These are phyloP conservation scores for Geranium incanum DNA, from an alignment of 441 rosid species.

Conservation along the genomic window DNA sequence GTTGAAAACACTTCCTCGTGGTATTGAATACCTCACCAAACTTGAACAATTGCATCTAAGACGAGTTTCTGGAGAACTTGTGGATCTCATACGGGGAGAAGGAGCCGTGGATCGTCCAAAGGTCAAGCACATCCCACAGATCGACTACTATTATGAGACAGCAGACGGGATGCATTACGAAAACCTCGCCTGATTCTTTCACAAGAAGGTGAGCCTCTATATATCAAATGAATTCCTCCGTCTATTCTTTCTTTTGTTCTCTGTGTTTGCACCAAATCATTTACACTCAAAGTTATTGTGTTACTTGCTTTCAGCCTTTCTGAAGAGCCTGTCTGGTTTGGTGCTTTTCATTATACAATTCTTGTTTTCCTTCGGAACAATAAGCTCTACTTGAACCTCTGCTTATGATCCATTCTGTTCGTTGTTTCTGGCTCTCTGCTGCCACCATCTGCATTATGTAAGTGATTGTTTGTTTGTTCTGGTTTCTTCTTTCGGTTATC, in stretches of 20 bases:
- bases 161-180: neutral
- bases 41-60: neutral
- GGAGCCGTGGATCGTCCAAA: neutral
- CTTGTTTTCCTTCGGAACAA: neutral
- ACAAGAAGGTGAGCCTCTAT: no score
- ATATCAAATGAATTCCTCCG: no score
- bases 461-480: no score
- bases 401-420: no score
- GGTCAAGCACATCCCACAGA: neutral
- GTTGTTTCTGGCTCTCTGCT: no score
- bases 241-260: no score
- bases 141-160: neutral
- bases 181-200: neutral
- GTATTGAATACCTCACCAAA: neutral
- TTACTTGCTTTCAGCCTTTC: neutral
- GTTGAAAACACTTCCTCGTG: neutral
- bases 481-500: no score
- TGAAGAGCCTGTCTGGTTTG: neutral
- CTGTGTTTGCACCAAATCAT: no score
- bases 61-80: neutral
- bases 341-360: neutral
- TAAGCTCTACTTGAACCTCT: neutral
- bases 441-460: no score
- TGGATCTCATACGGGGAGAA: neutral
- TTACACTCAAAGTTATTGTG: neutral